Evolutionary conservation across 202 grass and related monocot species (phyloP).

Genomic region (Elaeis oleifera): DNA sequence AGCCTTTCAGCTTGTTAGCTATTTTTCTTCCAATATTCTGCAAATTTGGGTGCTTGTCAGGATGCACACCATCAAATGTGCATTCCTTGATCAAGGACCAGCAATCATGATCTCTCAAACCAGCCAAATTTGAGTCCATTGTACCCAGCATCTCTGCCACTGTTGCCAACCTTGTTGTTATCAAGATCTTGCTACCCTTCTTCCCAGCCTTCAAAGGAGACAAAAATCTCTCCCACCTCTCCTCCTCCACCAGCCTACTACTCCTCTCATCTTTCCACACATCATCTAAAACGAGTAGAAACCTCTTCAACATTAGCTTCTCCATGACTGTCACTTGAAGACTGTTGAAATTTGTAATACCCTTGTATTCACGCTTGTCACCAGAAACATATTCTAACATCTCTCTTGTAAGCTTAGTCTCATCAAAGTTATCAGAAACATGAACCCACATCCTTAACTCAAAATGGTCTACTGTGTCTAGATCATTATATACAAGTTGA

Average conservation of each 20-base stretch:
- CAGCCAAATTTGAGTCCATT: slow-evolving; percentile 18
- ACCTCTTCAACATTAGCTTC: slow-evolving; percentile 7
- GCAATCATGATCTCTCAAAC: slow-evolving; percentile 23
- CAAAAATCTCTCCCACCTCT: slow-evolving; percentile 36
- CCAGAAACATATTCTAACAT: slow-evolving; percentile 36
- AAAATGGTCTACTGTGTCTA: slow-evolving; percentile 25
- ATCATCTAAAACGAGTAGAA: slow-evolving; percentile 50
- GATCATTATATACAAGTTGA: slow-evolving; percentile 36
- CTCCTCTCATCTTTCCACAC: slow-evolving; percentile 27
- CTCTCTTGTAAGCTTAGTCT: slow-evolving; percentile 32
- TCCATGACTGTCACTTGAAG: slow-evolving; percentile 19
- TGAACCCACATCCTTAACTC: slow-evolving; percentile 44
- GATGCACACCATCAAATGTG: slow-evolving; percentile 3
- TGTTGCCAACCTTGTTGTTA: slow-evolving; percentile 23
- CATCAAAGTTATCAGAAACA: slow-evolving; percentile 36
- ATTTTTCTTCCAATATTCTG: slow-evolving; percentile 36
- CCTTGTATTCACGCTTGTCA: slow-evolving; percentile 6
- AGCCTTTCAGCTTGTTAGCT: slow-evolving; percentile 23
- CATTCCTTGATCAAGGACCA: slow-evolving; percentile 27
- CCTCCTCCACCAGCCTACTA: slow-evolving; percentile 8
- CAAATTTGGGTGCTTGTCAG: slow-evolving; percentile 4
- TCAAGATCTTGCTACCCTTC: slow-evolving; percentile 37
- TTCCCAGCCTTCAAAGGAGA: slow-evolving; percentile 23
- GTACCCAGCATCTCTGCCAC: slow-evolving; percentile 28
- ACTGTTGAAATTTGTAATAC: slow-evolving; percentile 26